These are phyloP conservation scores for Eimeria zaria DNA, from an alignment of 169 alveolate species.

Conservation along the genomic window DNA sequence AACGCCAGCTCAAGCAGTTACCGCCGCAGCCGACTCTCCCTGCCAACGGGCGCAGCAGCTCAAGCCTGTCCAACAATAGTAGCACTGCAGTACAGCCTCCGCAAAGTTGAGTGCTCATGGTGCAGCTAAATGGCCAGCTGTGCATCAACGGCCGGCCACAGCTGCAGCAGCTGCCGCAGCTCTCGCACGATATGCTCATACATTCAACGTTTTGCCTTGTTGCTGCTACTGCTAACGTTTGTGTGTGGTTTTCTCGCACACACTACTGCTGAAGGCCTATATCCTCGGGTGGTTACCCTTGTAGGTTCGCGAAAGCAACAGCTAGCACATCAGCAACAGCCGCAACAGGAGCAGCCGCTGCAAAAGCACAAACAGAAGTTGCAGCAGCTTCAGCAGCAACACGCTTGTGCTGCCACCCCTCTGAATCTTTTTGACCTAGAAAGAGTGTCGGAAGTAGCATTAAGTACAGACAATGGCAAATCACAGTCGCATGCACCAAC, in stretches of 20 bases:
- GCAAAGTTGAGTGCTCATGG: not conserved
- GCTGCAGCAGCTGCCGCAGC: constrained; percentile 70
- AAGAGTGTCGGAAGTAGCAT: not conserved
- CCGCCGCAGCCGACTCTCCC: constrained; percentile 10
- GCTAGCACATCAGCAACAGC: not conserved
- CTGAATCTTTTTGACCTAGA: not conserved
- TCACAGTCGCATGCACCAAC: not conserved
- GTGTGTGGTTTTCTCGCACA: not conserved
- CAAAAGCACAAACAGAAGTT: not conserved
- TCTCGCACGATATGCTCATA: not conserved
- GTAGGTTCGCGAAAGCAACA: not conserved
- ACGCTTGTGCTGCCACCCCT: not conserved
- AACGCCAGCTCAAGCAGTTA: not conserved
- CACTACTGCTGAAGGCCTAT: not conserved
- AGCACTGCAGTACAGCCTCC: not conserved
- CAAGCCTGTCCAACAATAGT: not conserved
- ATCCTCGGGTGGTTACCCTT: not conserved
- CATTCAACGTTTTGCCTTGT: not conserved
- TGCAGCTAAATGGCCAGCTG: constrained; percentile 69
- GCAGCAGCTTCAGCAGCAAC: constrained; percentile 11
- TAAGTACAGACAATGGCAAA: not conserved
- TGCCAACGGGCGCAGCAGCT: not conserved
- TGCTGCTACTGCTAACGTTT: not conserved
- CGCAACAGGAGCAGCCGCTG: not conserved
- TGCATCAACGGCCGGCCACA: constrained; percentile 21